phyloP scores from a whole-genome alignment of 2,329 filamentous ascomycete genomes.

The Fusarium sp. region DNA sequence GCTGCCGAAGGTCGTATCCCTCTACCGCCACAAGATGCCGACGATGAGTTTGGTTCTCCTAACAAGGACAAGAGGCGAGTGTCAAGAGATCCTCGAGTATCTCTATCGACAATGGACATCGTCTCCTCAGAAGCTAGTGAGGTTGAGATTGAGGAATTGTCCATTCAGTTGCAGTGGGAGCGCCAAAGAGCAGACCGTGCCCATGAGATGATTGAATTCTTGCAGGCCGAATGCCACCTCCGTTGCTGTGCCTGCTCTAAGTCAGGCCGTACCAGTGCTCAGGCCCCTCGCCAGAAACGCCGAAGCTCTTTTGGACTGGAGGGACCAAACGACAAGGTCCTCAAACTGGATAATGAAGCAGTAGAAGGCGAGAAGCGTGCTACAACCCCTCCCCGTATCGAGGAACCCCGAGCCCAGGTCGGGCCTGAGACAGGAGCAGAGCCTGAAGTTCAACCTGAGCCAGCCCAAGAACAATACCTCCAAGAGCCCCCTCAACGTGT shows the following conservation, averaged over 20 bases:
- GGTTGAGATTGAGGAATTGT: constrained; percentile 69
- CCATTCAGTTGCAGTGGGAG: constrained; percentile 66
- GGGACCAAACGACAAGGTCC: constrained; percentile 48
- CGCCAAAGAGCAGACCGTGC: constrained; percentile 75
- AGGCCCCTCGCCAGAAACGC: constrained; percentile 39
- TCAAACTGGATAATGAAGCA: constrained; percentile 51
- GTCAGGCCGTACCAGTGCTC: constrained; percentile 28
- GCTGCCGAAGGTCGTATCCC: constrained; percentile 78
- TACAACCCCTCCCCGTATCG: constrained; percentile 24
- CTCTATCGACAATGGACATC: constrained; percentile 63
- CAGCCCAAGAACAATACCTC: constrained; percentile 42
- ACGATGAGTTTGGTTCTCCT: constrained; percentile 73
- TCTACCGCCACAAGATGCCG: constrained; percentile 67
- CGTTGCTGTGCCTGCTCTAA: constrained; percentile 72
- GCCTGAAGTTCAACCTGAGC: constrained; percentile 10
- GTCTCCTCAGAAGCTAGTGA: constrained; percentile 67
- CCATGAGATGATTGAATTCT: constrained; percentile 78
- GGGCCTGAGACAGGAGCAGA: constrained; percentile 19
- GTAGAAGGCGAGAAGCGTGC: constrained; percentile 41
- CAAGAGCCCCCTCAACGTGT: constrained; percentile 32
- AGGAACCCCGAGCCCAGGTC: constrained; percentile 34
- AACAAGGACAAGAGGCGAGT: constrained; percentile 63
- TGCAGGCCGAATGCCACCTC: constrained; percentile 79
- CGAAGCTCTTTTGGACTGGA: constrained; percentile 43
- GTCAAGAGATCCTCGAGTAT: constrained; percentile 56